phyloP scores from a whole-genome alignment of 2,329 filamentous ascomycete genomes.

The Rhexocercosporidium sp. region DNA sequence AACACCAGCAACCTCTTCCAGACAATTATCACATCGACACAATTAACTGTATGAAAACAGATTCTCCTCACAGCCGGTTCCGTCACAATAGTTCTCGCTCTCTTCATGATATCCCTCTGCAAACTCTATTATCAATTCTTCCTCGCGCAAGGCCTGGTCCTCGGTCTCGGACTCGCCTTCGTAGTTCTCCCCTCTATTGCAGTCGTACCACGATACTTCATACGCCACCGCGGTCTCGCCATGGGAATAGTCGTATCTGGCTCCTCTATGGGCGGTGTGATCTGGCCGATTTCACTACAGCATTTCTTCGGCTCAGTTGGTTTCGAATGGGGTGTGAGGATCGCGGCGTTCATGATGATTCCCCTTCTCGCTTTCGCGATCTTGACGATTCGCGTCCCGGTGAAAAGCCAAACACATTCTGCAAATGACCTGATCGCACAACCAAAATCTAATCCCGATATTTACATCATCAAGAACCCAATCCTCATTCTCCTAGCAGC shows the following conservation, averaged over 20 bases:
- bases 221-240: slow-evolving; percentile 27
- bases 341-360: slow-evolving; percentile 34
- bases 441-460: slow-evolving; percentile 21
- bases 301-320: slow-evolving; percentile 39
- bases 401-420: not conserved
- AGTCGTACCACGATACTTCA: slow-evolving; percentile 28
- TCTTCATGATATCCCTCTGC: slow-evolving; percentile 42
- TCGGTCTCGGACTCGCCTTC: slow-evolving; percentile 34
- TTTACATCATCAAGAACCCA: slow-evolving; percentile 25
- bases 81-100: slow-evolving; percentile 48
- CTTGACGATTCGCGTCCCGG: slow-evolving; percentile 18
- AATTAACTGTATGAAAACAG: not conserved
- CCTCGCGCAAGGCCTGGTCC: slow-evolving; percentile 37
- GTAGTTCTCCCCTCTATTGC: slow-evolving; percentile 36
- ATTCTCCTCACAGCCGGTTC: slow-evolving; percentile 32
- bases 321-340: slow-evolving; percentile 39
- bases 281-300: slow-evolving; percentile 43
- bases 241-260: slow-evolving; percentile 38
- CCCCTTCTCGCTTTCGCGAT: slow-evolving; percentile 25
- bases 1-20: not conserved
- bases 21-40: not conserved
- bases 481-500: slow-evolving; percentile 19
- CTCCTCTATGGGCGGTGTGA: slow-evolving; percentile 43
- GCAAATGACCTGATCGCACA: not conserved
- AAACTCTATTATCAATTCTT: slow-evolving; percentile 44